Evolutionary conservation across 345 rosid species (phyloP).

Genomic region (Brassica nigra): DNA sequence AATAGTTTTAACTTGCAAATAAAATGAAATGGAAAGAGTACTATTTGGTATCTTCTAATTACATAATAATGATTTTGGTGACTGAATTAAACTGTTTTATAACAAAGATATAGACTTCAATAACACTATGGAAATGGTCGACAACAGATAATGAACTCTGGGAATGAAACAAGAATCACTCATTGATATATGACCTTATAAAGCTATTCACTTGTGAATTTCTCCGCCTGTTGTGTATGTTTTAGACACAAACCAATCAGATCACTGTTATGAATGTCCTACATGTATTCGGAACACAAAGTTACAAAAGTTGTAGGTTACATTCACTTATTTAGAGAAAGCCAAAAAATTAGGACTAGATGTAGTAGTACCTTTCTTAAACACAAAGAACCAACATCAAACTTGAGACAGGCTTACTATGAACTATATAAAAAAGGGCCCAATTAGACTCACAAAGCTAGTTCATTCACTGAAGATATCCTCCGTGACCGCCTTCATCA

Average conservation of each 20-base stretch:
- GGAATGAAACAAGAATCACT: background rate
- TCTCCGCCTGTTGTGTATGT: background rate
- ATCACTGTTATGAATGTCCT: background rate
- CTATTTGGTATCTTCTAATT: background rate
- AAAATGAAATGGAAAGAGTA: no score
- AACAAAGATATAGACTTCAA: background rate
- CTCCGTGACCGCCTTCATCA: slow-evolving; percentile 77
- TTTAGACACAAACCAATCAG: background rate
- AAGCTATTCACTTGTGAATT: background rate
- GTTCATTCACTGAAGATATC: slow-evolving; percentile 71
- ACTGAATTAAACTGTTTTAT: background rate
- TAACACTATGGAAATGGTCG: background rate
- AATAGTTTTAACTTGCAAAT: no score
- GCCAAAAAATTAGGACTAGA: background rate
- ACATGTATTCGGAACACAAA: background rate
- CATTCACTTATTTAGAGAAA: background rate
- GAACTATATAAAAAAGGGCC: background rate
- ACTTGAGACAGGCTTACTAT: slow-evolving; percentile 4
- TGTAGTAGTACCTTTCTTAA: background rate
- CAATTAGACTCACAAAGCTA: slow-evolving; percentile 47
- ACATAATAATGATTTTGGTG: background rate
- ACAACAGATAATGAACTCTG: background rate
- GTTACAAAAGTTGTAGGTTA: slow-evolving; percentile 12
- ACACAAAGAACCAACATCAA: slow-evolving; percentile 7
- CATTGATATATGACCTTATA: background rate